phyloP scores from a whole-genome alignment of 805 yeast species.

The Candida ficus region DNA sequence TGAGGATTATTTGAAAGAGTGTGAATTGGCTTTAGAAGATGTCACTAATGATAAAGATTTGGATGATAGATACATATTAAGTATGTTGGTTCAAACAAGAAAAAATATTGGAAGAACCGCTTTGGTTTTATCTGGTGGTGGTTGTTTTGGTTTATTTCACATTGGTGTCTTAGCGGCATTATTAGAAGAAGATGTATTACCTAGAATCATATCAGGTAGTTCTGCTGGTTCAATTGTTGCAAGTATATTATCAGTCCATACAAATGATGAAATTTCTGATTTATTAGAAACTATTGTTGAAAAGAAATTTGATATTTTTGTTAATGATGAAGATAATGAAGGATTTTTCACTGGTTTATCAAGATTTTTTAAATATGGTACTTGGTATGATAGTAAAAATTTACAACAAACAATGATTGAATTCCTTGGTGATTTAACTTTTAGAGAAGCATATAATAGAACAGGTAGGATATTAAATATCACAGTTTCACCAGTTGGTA shows the following conservation, averaged over 20 bases:
- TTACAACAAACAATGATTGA: constrained; percentile 68
- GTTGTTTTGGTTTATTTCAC: constrained; percentile 88
- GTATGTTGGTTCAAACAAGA: constrained; percentile 80
- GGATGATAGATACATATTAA: constrained; percentile 66
- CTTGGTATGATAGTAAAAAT: constrained; percentile 78
- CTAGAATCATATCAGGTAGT: constrained; percentile 87
- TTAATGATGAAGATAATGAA: constrained; percentile 32
- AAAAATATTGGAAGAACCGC: constrained; percentile 94
- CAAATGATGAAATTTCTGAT: constrained; percentile 60
- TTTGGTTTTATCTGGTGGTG: constrained; percentile 91
- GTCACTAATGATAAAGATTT: constrained; percentile 28
- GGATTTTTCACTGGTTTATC: constrained; percentile 45
- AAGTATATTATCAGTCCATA: constrained; percentile 75
- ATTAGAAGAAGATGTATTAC: constrained; percentile 67
- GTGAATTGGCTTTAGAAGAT: constrained; percentile 43
- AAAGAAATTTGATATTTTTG: constrained; percentile 48
- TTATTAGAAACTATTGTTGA: constrained; percentile 45
- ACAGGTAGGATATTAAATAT: constrained; percentile 91
- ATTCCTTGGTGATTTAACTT: constrained; percentile 84
- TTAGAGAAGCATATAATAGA: constrained; percentile 89
- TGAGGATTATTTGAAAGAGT: constrained; percentile 79
- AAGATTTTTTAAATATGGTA: constrained; percentile 73
- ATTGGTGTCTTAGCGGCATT: constrained; percentile 86
- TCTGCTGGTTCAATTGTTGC: constrained; percentile 97
- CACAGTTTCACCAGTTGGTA: constrained; percentile 87